Conservation (phyloP, 2,329 filamentous ascomycete genomes). For the Biscogniauxia sp. region DNA sequence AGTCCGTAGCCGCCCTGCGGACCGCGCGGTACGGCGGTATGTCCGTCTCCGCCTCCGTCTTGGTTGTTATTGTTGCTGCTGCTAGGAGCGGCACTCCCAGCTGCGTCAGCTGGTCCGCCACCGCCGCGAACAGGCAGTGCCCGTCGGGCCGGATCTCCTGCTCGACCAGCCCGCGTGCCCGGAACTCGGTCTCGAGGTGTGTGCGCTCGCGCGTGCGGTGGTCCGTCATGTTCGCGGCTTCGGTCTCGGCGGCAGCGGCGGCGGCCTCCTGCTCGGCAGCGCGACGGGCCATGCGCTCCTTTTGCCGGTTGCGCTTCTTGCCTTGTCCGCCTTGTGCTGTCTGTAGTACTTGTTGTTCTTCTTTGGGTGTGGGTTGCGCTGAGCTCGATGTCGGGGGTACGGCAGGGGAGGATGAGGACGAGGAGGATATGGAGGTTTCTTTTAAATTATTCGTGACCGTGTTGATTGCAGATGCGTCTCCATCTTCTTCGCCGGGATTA, state of each 20-base stretch:
- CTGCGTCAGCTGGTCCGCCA: constrained; percentile 76
- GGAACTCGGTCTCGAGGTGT: constrained; percentile 68
- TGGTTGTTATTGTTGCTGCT: neutral
- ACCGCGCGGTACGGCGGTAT: constrained; percentile 62
- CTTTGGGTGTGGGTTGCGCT: neutral
- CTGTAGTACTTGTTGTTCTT: constrained; percentile 10
- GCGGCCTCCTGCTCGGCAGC: constrained; percentile 79
- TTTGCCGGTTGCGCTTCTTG: constrained; percentile 87
- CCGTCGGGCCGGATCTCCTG: constrained; percentile 84
- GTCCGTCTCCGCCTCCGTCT: constrained; percentile 13
- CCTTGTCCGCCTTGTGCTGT: constrained; percentile 26
- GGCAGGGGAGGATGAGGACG: neutral
- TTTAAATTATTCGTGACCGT: neutral
- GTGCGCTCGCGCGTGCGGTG: constrained; percentile 67
- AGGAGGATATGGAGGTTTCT: constrained; percentile 10
- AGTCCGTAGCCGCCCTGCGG: constrained; percentile 69
- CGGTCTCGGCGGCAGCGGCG: constrained; percentile 65
- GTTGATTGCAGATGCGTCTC: neutral
- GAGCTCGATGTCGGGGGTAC: neutral
- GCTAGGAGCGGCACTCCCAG: constrained; percentile 44
- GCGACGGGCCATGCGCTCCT: constrained; percentile 84
- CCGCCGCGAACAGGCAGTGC: constrained; percentile 89
- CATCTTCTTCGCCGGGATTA: constrained; percentile 13
- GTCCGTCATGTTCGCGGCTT: constrained; percentile 74
- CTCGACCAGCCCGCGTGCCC: constrained; percentile 63